phyloP scores from a whole-genome alignment of 192 early-diverging fungal species.

The Backusella macrospora region DNA sequence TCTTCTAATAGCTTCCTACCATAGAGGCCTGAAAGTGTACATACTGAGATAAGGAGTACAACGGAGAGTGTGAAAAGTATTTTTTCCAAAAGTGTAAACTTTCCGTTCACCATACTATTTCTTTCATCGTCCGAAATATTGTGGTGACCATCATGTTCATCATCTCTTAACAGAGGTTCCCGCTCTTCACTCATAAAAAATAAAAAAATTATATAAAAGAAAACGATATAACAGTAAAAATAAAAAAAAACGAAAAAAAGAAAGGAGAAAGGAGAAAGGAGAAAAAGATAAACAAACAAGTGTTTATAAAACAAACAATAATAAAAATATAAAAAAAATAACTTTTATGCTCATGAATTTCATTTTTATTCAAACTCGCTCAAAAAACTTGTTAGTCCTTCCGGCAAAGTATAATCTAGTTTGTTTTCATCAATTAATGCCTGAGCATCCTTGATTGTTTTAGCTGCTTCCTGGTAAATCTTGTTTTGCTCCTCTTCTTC shows the following conservation, averaged over 20 bases:
- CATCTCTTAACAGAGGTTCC: slow-evolving; percentile 29
- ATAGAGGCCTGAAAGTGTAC: slow-evolving; percentile 43
- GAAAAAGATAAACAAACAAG: not conserved
- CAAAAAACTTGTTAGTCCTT: slow-evolving; percentile 36
- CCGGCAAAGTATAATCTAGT: slow-evolving; percentile 32
- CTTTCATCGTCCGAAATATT: not conserved
- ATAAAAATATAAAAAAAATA: slow-evolving; percentile 9
- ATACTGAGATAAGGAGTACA: slow-evolving; percentile 31
- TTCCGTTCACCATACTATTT: slow-evolving; percentile 21
- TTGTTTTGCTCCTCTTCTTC: slow-evolving; percentile 30
- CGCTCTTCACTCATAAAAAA: slow-evolving; percentile 24
- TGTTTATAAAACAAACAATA: not conserved
- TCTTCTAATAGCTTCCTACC: slow-evolving; percentile 29
- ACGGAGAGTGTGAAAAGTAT: slow-evolving; percentile 28
- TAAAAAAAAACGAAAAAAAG: not conserved
- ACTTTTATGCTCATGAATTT: not conserved
- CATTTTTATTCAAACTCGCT: slow-evolving; percentile 33
- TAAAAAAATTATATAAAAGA: not conserved
- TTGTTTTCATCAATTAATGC: slow-evolving; percentile 2
- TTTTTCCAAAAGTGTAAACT: slow-evolving; percentile 43
- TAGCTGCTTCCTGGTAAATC: slow-evolving; percentile 30
- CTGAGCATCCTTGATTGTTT: slow-evolving; percentile 23
- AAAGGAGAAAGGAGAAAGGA: not conserved
- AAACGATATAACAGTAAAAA: not conserved
- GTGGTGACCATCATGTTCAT: not conserved